Percentiles rank a stretch among this genome's conserved stretches.
Evolutionary conservation across 331 rosid genomes (phyloP).

Genomic region (Acacia concinna): DNA sequence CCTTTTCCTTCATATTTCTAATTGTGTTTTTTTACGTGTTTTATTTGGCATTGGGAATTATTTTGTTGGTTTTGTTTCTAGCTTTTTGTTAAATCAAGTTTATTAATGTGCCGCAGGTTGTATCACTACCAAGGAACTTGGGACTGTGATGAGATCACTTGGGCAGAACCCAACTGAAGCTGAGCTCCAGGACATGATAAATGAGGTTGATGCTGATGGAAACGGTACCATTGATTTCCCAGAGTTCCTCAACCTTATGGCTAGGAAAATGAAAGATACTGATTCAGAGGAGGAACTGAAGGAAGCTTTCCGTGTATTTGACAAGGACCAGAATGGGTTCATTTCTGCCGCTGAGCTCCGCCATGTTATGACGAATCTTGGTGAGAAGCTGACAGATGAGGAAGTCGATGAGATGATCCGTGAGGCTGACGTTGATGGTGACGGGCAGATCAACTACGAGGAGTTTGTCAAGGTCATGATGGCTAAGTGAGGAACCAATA

Average conservation of each 20-base stretch:
- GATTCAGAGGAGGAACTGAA: slow-evolving; percentile 49
- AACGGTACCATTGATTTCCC: slow-evolving; percentile 49
- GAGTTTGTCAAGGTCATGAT: slow-evolving; percentile 74
- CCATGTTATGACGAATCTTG: slow-evolving; percentile 52
- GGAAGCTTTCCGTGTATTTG: slow-evolving; percentile 50
- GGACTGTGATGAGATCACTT: slow-evolving; percentile 45
- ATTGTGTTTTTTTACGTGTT: neutral
- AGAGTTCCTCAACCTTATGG: slow-evolving; percentile 49
- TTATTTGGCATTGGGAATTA: neutral
- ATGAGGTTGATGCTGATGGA: slow-evolving; percentile 52
- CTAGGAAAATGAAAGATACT: slow-evolving; percentile 49
- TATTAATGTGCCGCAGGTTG: slow-evolving; percentile 42
- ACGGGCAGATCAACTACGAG: slow-evolving; percentile 66
- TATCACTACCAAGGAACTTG: slow-evolving; percentile 47
- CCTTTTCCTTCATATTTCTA: neutral
- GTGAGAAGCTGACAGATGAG: slow-evolving; percentile 48
- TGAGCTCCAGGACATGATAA: slow-evolving; percentile 58
- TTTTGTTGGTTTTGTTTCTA: neutral
- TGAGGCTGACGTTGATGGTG: slow-evolving; percentile 62
- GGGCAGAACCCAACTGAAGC: slow-evolving; percentile 55
- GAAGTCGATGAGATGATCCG: slow-evolving; percentile 50
- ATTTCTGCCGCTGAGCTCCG: slow-evolving; percentile 49
- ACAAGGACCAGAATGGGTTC: slow-evolving; percentile 55
- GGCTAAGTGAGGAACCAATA: slow-evolving; percentile 69
- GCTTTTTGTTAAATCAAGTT: neutral